Evolutionary conservation across 192 early-diverging fungal species (phyloP), one percentile per base, ranked within the genome.

Genomic region (Piromyces sp.): DNA sequence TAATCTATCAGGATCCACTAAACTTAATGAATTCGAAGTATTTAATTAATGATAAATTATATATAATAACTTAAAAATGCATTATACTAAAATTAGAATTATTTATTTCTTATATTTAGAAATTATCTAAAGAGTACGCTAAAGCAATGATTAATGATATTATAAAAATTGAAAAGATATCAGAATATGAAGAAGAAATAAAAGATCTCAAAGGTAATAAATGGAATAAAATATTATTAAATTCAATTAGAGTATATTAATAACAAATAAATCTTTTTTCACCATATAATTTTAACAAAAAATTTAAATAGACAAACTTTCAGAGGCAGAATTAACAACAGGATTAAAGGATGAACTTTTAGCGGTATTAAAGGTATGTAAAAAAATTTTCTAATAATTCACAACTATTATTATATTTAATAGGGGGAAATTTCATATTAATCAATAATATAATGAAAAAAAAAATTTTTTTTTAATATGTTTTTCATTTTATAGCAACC

Each of bases 1-100:
- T 1, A 80, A 83, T 33, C 31, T 89, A n/a, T 79, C 84, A 22
- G 89, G 89, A 0, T 78, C 84, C 1, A 87, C 89, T 19, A 30
- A 82, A 12, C 40, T 86, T 30, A 83, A 87, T 29, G 84, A 84
- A 80, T 83, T 86, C 79, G 87, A 90, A 80, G 86, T 86, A 86
- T 14, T 0, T 14, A n/a, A n/a, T n/a, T n/a, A n/a, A n/a, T n/a
- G n/a, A n/a, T n/a, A n/a, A n/a, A n/a, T n/a, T n/a, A n/a, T n/a
- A n/a, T n/a, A n/a, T n/a, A n/a, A n/a, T n/a, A n/a, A n/a, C n/a
- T n/a, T n/a, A n/a, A n/a, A n/a, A n/a, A n/a, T n/a, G n/a, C n/a
- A n/a, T n/a, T n/a, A n/a, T n/a, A n/a, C n/a, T n/a, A n/a, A n/a
- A n/a, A n/a, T n/a, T n/a, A n/a, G n/a, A n/a, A n/a, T n/a, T n/a